Percentiles rank a stretch among this genome's conserved stretches.
These are phyloP conservation scores for Pistacia vera DNA, from an alignment of 345 rosid species.

Conservation along the genomic window DNA sequence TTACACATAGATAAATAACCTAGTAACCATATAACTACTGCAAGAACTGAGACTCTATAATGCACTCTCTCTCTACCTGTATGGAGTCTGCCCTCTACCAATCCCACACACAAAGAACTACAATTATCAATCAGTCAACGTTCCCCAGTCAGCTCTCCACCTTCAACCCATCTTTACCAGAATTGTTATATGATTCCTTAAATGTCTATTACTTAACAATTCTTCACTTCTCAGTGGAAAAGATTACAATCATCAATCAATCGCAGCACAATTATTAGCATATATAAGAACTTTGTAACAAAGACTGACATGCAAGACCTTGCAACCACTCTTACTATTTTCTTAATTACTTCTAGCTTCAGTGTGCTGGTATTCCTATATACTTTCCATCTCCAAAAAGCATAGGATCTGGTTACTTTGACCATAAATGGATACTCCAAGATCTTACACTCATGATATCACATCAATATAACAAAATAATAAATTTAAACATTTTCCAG, in stretches of 20 bases:
- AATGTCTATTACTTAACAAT: not conserved
- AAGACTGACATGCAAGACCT: not conserved
- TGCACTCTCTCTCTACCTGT: not conserved
- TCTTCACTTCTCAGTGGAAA: not conserved
- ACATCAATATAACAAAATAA: not conserved
- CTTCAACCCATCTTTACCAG: not conserved
- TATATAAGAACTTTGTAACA: not conserved
- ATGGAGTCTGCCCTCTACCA: not conserved
- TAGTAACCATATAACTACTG: not conserved
- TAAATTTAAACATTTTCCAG: not conserved
- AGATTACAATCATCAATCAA: not conserved
- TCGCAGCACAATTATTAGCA: not conserved
- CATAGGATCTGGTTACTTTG: not conserved
- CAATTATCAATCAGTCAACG: not conserved
- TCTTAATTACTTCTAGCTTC: not conserved
- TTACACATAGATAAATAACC: not conserved
- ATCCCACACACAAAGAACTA: not conserved
- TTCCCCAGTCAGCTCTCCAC: not conserved
- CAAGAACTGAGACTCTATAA: not conserved
- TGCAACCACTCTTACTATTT: not conserved
- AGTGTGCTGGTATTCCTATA: not conserved
- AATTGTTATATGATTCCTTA: not conserved
- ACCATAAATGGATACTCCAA: not conserved
- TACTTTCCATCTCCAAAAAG: not conserved
- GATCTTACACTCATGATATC: not conserved